Evolutionary conservation across 192 early-diverging fungal species (phyloP), one percentile per base, ranked within the genome.

Genomic region (Lobosporangium transversale): DNA sequence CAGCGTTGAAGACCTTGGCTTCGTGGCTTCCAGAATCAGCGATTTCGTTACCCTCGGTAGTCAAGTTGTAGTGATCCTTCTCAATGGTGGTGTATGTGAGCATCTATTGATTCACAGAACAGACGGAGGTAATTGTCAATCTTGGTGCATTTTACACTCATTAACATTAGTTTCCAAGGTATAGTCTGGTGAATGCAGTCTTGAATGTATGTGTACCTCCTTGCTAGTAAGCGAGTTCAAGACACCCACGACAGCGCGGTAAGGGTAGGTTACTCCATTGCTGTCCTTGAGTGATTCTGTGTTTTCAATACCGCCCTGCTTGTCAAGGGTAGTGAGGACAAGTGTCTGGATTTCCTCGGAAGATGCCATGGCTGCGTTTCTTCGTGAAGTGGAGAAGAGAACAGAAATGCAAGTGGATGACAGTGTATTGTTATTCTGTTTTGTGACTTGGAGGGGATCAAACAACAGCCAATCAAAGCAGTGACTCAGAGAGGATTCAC

Each of bases 21-120:
- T 98, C 98, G 70, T 97, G 94, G 73, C 91, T 94, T 59, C 98
- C 98, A 52, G 88, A 85, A 32, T 90, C 86, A 11, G 90, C 90
- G 68, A 97, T 89, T 58, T 94, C 92, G 36, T 85, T 68, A 44
- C 97, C 98, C 82, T 99, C 98, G n/a, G 83, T 83, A 14, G 94
- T 94, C 65, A 98, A 80, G 57, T 84, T 84, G 89, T 93, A 97
- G 24, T 85, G 68, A 78, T 98, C 95, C 54, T 75, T 70, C 27
- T 92, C 90, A 20, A 99, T 87, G 23, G 91, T 80, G 45, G 84
- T 83, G 79, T 94, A 97, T 20, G 81, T 70, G 42, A 98, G 82
- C 88, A 97, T 94, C 92, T 94, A 71, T 12, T 37, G 40, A 76
- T 40, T 66, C 37, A 49, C 24, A 43, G 24, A 48, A 42, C 27